phyloP scores from a whole-genome alignment of 495 filamentous ascomycete genomes.

The Melanomma pulvis-pyrius region DNA sequence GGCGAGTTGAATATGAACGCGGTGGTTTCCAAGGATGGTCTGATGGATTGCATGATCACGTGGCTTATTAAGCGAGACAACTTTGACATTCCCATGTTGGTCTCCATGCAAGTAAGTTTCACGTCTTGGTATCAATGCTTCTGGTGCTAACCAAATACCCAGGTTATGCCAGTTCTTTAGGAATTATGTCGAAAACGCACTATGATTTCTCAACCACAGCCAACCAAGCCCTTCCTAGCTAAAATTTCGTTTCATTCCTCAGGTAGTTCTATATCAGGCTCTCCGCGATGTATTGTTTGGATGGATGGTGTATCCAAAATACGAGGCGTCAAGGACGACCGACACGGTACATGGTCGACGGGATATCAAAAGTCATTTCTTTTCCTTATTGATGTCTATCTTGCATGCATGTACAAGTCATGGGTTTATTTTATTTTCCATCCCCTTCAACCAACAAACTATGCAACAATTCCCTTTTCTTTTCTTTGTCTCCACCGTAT shows the following conservation, averaged over 20 bases:
- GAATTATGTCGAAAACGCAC: not conserved
- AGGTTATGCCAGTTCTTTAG: conserved; percentile 54
- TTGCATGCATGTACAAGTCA: not conserved
- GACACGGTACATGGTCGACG: not conserved
- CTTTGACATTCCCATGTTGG: conserved; percentile 98
- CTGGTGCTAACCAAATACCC: not conserved
- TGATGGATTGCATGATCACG: conserved; percentile 90
- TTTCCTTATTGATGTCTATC: not conserved
- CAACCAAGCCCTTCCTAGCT: too few species aligned
- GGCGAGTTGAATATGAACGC: conserved; percentile 75
- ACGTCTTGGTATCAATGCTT: not conserved
- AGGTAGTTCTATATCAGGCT: too few species aligned
- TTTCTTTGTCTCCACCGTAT: too few species aligned
- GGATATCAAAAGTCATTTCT: not conserved
- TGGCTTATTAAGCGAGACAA: conserved; percentile 97
- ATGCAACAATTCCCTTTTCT: not conserved
- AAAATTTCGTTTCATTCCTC: too few species aligned
- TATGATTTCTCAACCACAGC: too few species aligned
- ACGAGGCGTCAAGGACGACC: not conserved
- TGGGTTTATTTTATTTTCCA: not conserved
- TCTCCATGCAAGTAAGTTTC: conserved; percentile 88
- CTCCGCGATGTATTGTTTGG: not conserved
- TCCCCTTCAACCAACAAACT: not conserved
- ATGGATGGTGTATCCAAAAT: not conserved
- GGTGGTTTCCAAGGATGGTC: conserved; percentile 81